Evolutionary conservation across 768 basidiomycete genomes (phyloP).

Genomic region (Amanita molliuscula): DNA sequence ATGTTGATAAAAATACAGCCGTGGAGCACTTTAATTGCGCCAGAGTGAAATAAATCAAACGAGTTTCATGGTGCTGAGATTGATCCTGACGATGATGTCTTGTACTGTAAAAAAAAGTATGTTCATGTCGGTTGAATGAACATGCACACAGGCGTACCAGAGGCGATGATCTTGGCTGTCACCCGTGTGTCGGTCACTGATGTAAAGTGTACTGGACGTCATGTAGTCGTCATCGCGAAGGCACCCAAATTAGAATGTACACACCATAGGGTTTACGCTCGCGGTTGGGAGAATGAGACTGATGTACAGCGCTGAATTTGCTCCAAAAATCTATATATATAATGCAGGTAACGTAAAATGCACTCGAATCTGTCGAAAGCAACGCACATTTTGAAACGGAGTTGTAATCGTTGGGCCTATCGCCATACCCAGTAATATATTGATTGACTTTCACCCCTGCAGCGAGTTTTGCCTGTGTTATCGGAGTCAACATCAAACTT

Average conservation of each 20-base stretch:
- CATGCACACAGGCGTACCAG: slow-evolving; percentile 35
- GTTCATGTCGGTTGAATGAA: slow-evolving; percentile 1
- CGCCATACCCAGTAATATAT: slow-evolving; percentile 62
- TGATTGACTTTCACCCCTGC: slow-evolving; percentile 64
- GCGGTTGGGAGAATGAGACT: slow-evolving; percentile 56
- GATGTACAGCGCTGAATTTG: slow-evolving; percentile 65
- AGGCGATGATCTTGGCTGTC: slow-evolving; percentile 64
- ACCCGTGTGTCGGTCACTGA: slow-evolving; percentile 73
- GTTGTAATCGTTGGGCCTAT: slow-evolving; percentile 72
- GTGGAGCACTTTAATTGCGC: background rate
- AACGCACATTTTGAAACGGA: slow-evolving; percentile 63
- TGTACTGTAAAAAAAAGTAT: slow-evolving; percentile 33
- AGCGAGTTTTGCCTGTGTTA: slow-evolving; percentile 55
- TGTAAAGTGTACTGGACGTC: slow-evolving; percentile 57
- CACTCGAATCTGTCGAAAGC: background rate
- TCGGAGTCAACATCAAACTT: background rate
- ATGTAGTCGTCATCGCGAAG: slow-evolving; percentile 2
- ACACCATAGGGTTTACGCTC: slow-evolving; percentile 64
- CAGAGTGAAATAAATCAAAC: slow-evolving; percentile 20
- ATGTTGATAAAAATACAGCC: slow-evolving; percentile 2
- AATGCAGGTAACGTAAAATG: slow-evolving; percentile 3
- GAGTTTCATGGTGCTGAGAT: slow-evolving; percentile 50
- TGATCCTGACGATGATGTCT: slow-evolving; percentile 59
- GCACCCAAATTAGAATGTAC: slow-evolving; percentile 13
- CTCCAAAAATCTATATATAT: slow-evolving; percentile 50